phyloP scores from a whole-genome alignment of 768 basidiomycete species.

The Collybia mongolica region DNA sequence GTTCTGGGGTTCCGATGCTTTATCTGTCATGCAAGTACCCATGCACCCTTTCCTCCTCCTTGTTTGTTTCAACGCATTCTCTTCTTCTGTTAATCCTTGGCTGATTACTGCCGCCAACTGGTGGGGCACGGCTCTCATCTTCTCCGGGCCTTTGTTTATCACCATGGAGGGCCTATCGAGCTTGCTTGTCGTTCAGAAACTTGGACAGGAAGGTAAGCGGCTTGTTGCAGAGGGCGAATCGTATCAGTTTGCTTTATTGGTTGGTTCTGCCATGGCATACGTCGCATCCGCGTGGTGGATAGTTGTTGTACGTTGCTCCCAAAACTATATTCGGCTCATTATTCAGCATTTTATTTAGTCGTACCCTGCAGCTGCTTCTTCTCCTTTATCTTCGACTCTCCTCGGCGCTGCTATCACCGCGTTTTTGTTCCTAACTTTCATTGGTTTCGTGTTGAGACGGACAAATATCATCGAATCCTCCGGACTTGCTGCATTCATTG shows the following conservation, averaged over 20 bases:
- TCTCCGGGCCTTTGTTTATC: slow-evolving; percentile 78
- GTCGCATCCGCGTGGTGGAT: slow-evolving; percentile 88
- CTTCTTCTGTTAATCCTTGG: slow-evolving; percentile 58
- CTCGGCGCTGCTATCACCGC: slow-evolving; percentile 87
- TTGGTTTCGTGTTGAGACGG: slow-evolving; percentile 84
- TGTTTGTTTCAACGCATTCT: slow-evolving; percentile 83
- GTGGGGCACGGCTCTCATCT: slow-evolving; percentile 73
- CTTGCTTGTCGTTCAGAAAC: slow-evolving; percentile 76
- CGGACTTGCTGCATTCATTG: slow-evolving; percentile 82
- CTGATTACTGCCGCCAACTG: slow-evolving; percentile 55
- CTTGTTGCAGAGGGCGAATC: slow-evolving; percentile 68
- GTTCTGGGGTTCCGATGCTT: slow-evolving; percentile 66
- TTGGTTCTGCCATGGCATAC: slow-evolving; percentile 76
- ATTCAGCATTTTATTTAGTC: slow-evolving; percentile 42
- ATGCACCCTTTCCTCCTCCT: slow-evolving; percentile 86
- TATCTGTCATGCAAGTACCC: slow-evolving; percentile 80
- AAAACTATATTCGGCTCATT: not conserved
- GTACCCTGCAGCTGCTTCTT: slow-evolving; percentile 79
- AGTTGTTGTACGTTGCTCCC: slow-evolving; percentile 55
- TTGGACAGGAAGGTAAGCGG: slow-evolving; percentile 75
- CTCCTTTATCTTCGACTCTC: slow-evolving; percentile 85
- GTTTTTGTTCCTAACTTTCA: slow-evolving; percentile 86
- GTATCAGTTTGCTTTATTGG: slow-evolving; percentile 75
- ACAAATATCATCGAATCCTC: slow-evolving; percentile 94
- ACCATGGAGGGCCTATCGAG: slow-evolving; percentile 84